phyloP scores from a whole-genome alignment of 2,329 filamentous ascomycete genomes.

The Aspergillus sp. region DNA sequence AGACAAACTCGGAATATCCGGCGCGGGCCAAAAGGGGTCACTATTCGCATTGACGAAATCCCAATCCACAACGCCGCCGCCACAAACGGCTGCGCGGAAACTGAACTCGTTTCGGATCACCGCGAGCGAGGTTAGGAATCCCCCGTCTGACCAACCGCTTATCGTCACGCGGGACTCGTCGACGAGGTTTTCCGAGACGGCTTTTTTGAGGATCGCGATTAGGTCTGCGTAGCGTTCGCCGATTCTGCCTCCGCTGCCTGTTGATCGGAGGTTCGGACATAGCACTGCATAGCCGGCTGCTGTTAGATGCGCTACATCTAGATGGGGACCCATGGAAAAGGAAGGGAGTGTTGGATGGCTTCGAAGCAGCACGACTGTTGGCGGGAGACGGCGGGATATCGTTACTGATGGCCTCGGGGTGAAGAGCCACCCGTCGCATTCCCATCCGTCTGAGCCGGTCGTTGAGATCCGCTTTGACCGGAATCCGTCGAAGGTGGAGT shows the following conservation, averaged over 20 bases:
- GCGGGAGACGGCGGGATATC: neutral
- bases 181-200: neutral
- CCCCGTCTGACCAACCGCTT: slow-evolving; percentile 1
- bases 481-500: slow-evolving; percentile 3
- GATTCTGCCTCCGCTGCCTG: neutral
- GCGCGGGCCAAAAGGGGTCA: neutral
- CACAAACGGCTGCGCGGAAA: slow-evolving; percentile 4
- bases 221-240: neutral
- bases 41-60: neutral
- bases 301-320: slow-evolving; percentile 3
- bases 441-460: neutral
- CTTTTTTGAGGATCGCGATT: neutral
- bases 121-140: slow-evolving; percentile 1
- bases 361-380: neutral
- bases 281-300: neutral
- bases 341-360: neutral
- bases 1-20: neutral
- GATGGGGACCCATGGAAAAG: neutral
- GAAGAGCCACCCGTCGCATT: slow-evolving; percentile 8
- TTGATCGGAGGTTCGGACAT: neutral
- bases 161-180: slow-evolving; percentile 5
- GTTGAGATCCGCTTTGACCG: neutral
- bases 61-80: slow-evolving; percentile 1
- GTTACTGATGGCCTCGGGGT: neutral
- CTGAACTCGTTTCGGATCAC: slow-evolving; percentile 4